phyloP scores from a whole-genome alignment of 768 basidiomycete genomes.

The Epithele typhae region DNA sequence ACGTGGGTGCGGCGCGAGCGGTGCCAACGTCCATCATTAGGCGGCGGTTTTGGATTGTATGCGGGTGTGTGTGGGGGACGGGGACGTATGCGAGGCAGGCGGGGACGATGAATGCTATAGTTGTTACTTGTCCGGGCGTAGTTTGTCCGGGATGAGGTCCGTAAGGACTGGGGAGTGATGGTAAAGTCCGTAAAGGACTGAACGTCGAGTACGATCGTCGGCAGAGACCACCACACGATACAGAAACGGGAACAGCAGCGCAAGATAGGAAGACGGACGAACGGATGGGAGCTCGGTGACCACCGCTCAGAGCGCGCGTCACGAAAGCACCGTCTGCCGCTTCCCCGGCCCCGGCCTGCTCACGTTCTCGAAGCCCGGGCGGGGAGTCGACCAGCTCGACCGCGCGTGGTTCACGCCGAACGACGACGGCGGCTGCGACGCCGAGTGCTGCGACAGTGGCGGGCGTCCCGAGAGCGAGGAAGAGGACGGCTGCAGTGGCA shows the following conservation, averaged over 20 bases:
- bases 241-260: neutral
- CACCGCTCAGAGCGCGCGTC: constrained; percentile 1
- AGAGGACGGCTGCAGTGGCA: too few relatives aligned
- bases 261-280: too few relatives aligned
- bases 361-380: constrained; percentile 25
- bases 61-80: neutral
- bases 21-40: constrained; percentile 7
- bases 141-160: neutral
- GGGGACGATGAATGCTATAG: too few relatives aligned
- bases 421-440: constrained; percentile 22
- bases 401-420: constrained; percentile 18
- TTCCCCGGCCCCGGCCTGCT: constrained; percentile 20
- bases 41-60: neutral
- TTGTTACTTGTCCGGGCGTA: too few relatives aligned
- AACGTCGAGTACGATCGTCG: too few relatives aligned
- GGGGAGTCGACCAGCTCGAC: constrained; percentile 13
- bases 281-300: neutral
- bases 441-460: constrained; percentile 10
- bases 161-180: too few relatives aligned
- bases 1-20: neutral
- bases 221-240: neutral
- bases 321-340: constrained; percentile 26
- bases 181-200: too few relatives aligned
- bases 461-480: constrained; percentile 1
- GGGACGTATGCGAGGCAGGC: neutral